These are phyloP conservation scores for Colletotrichum sublineola DNA, from an alignment of 2,329 filamentous ascomycete species.

Conservation along the genomic window DNA sequence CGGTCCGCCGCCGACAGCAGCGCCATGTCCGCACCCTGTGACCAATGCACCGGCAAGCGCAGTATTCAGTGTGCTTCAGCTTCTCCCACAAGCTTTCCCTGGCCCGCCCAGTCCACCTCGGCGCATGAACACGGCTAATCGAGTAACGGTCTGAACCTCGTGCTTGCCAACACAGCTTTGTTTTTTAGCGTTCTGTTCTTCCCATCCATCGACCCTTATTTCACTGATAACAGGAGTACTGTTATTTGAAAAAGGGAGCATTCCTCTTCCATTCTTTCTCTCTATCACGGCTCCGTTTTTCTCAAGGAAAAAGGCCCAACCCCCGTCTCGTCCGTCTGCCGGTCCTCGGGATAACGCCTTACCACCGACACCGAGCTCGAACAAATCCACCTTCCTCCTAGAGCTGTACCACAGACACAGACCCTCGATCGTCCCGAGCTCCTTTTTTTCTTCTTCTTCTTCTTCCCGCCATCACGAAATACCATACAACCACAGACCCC, in stretches of 20 bases:
- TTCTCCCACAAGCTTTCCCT: slow-evolving; percentile 4
- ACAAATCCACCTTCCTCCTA: not conserved
- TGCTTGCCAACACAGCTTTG: slow-evolving; percentile 7
- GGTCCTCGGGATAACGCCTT: slow-evolving; percentile 40
- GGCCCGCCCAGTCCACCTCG: slow-evolving; percentile 21
- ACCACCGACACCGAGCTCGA: slow-evolving; percentile 40
- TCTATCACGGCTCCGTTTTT: not conserved
- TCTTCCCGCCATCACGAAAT: not conserved
- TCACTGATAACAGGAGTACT: no score
- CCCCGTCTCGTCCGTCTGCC: slow-evolving; percentile 33
- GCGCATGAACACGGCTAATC: slow-evolving; percentile 40
- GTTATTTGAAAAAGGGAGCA: not conserved
- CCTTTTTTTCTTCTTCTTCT: not conserved
- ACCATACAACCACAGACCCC: not conserved
- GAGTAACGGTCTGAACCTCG: slow-evolving; percentile 11
- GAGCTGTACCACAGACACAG: slow-evolving; percentile 15
- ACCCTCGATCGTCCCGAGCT: slow-evolving; percentile 5
- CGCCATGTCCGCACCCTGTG: slow-evolving; percentile 3
- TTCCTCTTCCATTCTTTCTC: not conserved
- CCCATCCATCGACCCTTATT: not conserved
- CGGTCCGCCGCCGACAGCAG: slow-evolving; percentile 12
- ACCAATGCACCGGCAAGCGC: not conserved
- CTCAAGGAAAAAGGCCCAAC: not conserved
- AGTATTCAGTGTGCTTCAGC: not conserved
- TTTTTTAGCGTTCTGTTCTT: not conserved